phyloP scores from a whole-genome alignment of 2,329 filamentous ascomycete genomes.

The Colletotrichum echinochloae region DNA sequence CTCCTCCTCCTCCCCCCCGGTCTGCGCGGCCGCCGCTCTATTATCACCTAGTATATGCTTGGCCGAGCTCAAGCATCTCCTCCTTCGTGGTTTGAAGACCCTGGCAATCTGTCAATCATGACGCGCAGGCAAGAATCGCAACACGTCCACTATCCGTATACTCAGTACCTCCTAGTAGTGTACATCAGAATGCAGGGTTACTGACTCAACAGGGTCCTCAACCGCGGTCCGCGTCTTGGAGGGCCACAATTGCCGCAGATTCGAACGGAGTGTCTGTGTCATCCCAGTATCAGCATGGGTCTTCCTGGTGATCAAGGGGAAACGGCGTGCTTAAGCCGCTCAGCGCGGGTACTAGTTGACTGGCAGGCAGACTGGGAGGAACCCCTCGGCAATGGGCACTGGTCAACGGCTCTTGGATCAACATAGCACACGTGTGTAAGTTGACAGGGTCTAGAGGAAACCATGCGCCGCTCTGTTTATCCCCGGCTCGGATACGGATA shows the following conservation, averaged over 20 bases:
- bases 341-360: background rate
- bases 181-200: conserved; percentile 18
- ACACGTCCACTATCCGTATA: too few species aligned
- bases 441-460: conserved; percentile 1
- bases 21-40: background rate
- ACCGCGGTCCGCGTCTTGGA: conserved; percentile 3
- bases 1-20: too few species aligned
- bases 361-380: background rate
- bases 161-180: too few species aligned
- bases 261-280: conserved; percentile 9
- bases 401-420: conserved; percentile 11
- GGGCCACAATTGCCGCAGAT: conserved; percentile 16
- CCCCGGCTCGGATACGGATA: background rate
- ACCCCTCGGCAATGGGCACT: background rate
- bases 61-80: background rate
- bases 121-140: conserved; percentile 4
- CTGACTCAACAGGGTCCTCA: conserved; percentile 18
- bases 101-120: conserved; percentile 14
- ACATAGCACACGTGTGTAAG: too few species aligned
- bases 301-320: background rate
- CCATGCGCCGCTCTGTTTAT: conserved; percentile 8
- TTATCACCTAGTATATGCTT: background rate
- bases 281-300: conserved; percentile 1
- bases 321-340: conserved; percentile 1
- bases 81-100: background rate